A percentile compares a stretch with the other conserved stretches of the same genome.
phyloP scores from a whole-genome alignment of 2,329 filamentous ascomycete species.

The Microdochium trichocladiopsis region DNA sequence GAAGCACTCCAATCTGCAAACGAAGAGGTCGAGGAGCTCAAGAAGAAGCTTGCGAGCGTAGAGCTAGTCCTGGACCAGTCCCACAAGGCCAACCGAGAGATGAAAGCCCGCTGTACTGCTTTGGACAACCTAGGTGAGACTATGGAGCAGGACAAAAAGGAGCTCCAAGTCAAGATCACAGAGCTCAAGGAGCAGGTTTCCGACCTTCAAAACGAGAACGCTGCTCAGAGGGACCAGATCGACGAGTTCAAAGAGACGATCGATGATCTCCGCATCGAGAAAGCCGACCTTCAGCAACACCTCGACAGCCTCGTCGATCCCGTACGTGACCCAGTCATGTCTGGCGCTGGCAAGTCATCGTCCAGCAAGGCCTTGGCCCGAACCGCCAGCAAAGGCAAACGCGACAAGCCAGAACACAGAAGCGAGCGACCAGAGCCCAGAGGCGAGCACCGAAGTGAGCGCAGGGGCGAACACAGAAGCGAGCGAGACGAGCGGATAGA shows the following conservation, averaged over 20 bases:
- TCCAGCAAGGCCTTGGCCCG: background rate
- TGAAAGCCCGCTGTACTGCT: slow-evolving; percentile 3
- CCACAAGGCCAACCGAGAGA: slow-evolving; percentile 7
- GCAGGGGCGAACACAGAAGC: background rate
- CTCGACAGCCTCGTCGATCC: slow-evolving; percentile 1
- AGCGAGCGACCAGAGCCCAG: background rate
- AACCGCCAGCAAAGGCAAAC: background rate
- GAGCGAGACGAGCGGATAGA: background rate
- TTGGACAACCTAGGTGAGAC: background rate
- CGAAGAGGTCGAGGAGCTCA: slow-evolving; percentile 8
- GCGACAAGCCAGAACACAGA: background rate
- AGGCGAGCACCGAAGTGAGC: background rate
- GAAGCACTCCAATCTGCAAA: slow-evolving; percentile 11
- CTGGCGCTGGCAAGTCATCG: slow-evolving; percentile 3
- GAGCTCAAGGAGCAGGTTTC: background rate
- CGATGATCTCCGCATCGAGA: slow-evolving; percentile 8
- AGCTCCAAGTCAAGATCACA: background rate
- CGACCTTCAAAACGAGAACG: background rate
- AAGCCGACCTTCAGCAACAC: slow-evolving; percentile 6
- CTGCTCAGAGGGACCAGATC: background rate
- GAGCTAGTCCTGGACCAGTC: slow-evolving; percentile 6
- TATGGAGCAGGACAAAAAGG: background rate
- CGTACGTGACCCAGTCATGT: slow-evolving; percentile 2
- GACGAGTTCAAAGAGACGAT: background rate
- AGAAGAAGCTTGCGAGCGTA: slow-evolving; percentile 6